Percentiles rank a stretch among this genome's conserved stretches.
phyloP scores from a whole-genome alignment of 805 yeast species.

The Candida sanyiensis region DNA sequence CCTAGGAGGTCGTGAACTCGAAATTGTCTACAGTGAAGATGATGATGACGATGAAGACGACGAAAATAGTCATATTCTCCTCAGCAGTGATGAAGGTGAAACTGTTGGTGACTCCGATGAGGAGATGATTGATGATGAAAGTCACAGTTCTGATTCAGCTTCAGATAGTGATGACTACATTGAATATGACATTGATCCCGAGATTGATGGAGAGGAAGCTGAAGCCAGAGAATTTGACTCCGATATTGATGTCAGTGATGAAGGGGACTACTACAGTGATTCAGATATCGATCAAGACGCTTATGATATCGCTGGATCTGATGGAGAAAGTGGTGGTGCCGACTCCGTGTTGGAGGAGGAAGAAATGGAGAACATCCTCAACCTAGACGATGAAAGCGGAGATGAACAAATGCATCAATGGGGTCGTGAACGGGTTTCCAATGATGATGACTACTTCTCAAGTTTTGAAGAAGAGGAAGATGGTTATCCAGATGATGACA shows the following conservation, averaged over 20 bases:
- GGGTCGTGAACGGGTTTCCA: neutral
- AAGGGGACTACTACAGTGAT: constrained; percentile 21
- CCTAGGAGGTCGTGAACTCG: constrained; percentile 19
- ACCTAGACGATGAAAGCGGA: constrained; percentile 2
- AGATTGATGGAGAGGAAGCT: constrained; percentile 13
- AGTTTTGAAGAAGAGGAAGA: constrained; percentile 14
- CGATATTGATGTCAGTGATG: constrained; percentile 11
- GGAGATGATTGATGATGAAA: constrained; percentile 11
- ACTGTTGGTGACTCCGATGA: constrained; percentile 16
- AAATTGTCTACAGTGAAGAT: constrained; percentile 30
- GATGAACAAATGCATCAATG: neutral
- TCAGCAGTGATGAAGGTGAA: constrained; percentile 27
- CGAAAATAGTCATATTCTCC: constrained; percentile 28
- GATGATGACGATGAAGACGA: constrained; percentile 31
- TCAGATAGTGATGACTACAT: constrained; percentile 7
- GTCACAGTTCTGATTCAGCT: constrained; percentile 13
- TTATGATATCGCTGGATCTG: constrained; percentile 12
- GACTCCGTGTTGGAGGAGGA: constrained; percentile 13
- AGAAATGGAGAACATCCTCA: constrained; percentile 8
- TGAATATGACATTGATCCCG: constrained; percentile 16
- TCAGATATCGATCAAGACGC: constrained; percentile 20
- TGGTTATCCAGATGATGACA: constrained; percentile 8
- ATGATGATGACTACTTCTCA: constrained; percentile 16
- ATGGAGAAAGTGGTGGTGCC: constrained; percentile 9
- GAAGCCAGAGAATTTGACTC: constrained; percentile 21